Percentiles rank a stretch among this genome's conserved stretches.
These are phyloP conservation scores for Saccharomycopsis sp. DNA, from an alignment of 805 yeast species.

Conservation along the genomic window DNA sequence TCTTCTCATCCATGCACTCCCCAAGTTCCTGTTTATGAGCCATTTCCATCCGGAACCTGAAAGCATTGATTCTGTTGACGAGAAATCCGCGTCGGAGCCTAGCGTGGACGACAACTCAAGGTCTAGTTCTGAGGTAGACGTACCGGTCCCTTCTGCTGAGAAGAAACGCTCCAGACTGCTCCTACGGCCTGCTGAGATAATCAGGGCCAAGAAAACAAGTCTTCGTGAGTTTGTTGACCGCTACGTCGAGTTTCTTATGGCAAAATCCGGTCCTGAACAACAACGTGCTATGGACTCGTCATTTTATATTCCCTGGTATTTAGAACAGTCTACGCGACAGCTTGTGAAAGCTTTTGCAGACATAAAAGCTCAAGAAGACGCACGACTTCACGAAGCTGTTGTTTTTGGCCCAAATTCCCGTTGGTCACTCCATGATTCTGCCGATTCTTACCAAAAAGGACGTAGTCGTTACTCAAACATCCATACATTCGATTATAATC, in stretches of 20 bases:
- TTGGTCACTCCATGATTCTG: slow-evolving; percentile 23
- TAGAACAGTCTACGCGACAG: slow-evolving; percentile 13
- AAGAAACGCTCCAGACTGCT: background rate
- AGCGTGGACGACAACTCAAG: background rate
- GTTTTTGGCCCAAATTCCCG: slow-evolving; percentile 16
- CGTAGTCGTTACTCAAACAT: slow-evolving; percentile 60
- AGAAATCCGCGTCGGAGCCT: background rate
- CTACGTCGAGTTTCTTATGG: background rate
- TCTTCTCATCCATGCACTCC: background rate
- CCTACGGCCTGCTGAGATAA: background rate
- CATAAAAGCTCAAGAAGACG: slow-evolving; percentile 33
- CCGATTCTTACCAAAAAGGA: slow-evolving; percentile 19
- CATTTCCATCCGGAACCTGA: background rate
- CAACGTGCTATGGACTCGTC: background rate
- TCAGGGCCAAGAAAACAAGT: background rate
- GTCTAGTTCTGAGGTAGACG: background rate
- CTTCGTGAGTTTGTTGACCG: background rate
- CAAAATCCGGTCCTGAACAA: background rate
- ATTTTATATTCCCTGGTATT: slow-evolving; percentile 16
- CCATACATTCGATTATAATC: slow-evolving; percentile 56
- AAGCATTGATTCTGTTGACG: background rate
- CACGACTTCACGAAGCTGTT: slow-evolving; percentile 33
- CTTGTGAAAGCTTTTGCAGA: slow-evolving; percentile 28
- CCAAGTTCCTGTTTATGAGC: background rate
- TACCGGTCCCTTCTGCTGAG: too few relatives aligned